phyloP scores from a whole-genome alignment of 768 basidiomycete genomes.

The Amanita rubescens region DNA sequence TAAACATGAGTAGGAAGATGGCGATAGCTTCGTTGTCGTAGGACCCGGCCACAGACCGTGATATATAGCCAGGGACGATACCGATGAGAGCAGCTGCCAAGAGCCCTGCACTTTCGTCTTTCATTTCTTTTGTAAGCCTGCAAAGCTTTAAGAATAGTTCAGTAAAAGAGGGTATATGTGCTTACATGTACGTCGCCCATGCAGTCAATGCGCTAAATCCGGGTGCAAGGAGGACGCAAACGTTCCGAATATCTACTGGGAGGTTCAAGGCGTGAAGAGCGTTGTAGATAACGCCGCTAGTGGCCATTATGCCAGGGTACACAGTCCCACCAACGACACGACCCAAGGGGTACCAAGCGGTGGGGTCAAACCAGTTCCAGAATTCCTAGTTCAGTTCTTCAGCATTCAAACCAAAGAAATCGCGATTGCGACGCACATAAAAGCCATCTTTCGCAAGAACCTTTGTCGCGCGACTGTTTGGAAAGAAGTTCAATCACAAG shows the following conservation, averaged over 20 bases:
- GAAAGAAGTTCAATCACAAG: slow-evolving; percentile 13
- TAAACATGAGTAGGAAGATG: slow-evolving; percentile 99
- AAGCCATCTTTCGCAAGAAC: slow-evolving; percentile 91
- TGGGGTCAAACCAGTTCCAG: slow-evolving; percentile 99
- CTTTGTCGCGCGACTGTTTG: slow-evolving; percentile 78
- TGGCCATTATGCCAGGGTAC: slow-evolving; percentile 98
- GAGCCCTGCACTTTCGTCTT: slow-evolving; percentile 91
- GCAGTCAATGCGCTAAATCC: slow-evolving; percentile 96
- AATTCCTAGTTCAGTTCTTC: slow-evolving; percentile 61
- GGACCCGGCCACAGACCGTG: slow-evolving; percentile 96
- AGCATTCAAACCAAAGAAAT: background rate
- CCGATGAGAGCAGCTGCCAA: slow-evolving; percentile 97
- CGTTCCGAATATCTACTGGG: slow-evolving; percentile 94
- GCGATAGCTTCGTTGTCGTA: slow-evolving; percentile 99
- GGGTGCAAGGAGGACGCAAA: slow-evolving; percentile 95
- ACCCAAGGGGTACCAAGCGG: slow-evolving; percentile 98
- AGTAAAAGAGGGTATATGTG: slow-evolving; percentile 18
- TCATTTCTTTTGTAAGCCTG: slow-evolving; percentile 96
- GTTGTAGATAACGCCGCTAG: slow-evolving; percentile 95
- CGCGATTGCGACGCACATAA: slow-evolving; percentile 54
- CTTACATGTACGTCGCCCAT: slow-evolving; percentile 89
- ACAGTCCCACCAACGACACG: slow-evolving; percentile 98
- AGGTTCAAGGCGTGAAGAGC: slow-evolving; percentile 81
- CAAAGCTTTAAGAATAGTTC: slow-evolving; percentile 1
- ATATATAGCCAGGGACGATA: slow-evolving; percentile 97